phyloP scores from a whole-genome alignment of 2,329 filamentous ascomycete species.

The Pyricularia sp. region DNA sequence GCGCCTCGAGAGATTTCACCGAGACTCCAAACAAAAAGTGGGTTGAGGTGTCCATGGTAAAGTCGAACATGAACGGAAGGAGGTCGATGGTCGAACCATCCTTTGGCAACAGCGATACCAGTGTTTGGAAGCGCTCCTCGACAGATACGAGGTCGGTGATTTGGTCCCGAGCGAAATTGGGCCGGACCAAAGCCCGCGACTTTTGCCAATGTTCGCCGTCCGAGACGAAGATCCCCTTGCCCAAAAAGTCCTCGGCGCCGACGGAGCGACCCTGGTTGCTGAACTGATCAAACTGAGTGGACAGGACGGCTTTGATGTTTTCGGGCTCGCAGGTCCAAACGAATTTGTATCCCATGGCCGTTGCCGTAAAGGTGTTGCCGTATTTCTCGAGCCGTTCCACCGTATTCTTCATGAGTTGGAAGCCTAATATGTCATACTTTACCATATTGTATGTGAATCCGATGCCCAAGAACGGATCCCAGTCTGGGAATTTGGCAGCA shows the following conservation, averaged over 20 bases:
- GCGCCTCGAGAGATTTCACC: too few species aligned
- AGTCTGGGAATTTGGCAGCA: constrained; percentile 26
- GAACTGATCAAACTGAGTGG: background rate
- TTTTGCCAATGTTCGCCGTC: constrained; percentile 4
- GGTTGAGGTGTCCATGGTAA: background rate
- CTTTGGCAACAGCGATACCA: too few species aligned
- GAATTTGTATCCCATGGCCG: background rate
- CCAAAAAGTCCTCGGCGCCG: background rate
- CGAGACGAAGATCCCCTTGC: background rate
- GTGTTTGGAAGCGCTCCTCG: background rate
- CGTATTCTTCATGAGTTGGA: background rate
- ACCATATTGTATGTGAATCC: constrained; percentile 33
- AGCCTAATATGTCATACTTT: too few species aligned
- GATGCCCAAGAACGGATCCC: constrained; percentile 44
- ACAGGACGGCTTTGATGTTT: background rate
- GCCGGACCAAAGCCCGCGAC: constrained; percentile 3
- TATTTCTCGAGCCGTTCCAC: background rate
- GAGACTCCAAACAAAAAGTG: too few species aligned
- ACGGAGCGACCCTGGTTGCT: background rate
- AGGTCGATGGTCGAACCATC: background rate
- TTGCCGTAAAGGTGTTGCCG: background rate
- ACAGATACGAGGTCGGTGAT: background rate
- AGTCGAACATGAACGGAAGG: background rate
- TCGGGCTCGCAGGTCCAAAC: background rate
- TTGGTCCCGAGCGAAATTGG: constrained; percentile 1